Conservation (phyloP, 805 yeast genomes). For the Hanseniaspora taiwanica region DNA sequence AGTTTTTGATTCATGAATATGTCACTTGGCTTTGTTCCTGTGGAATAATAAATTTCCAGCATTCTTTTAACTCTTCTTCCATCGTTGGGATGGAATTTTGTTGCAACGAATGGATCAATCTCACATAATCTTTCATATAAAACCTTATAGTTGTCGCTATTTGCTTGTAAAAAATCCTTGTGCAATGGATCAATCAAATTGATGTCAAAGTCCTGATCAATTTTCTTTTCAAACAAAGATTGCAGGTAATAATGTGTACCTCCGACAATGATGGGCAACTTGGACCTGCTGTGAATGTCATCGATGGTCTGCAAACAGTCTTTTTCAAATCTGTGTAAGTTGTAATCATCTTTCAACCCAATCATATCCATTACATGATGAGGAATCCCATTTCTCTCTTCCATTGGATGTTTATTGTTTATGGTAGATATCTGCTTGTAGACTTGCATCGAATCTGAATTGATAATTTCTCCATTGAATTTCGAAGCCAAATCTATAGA, state of each 20-base stretch:
- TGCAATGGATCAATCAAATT: slow-evolving; percentile 23
- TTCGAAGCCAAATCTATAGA: slow-evolving; percentile 53
- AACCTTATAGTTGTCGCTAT: not conserved
- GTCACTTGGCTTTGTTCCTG: slow-evolving; percentile 58
- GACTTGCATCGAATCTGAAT: slow-evolving; percentile 97
- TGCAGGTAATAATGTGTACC: slow-evolving; percentile 94
- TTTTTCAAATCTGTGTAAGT: slow-evolving; percentile 59
- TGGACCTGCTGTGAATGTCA: slow-evolving; percentile 52
- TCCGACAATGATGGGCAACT: slow-evolving; percentile 80
- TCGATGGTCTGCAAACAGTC: slow-evolving; percentile 55
- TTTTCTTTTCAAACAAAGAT: slow-evolving; percentile 54
- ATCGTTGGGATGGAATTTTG: slow-evolving; percentile 88
- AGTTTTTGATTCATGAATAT: slow-evolving; percentile 54
- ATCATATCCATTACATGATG: slow-evolving; percentile 88
- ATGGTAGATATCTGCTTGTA: slow-evolving; percentile 60
- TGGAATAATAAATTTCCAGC: slow-evolving; percentile 58
- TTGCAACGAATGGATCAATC: slow-evolving; percentile 60
- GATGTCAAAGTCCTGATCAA: slow-evolving; percentile 23
- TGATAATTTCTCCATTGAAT: slow-evolving; percentile 78
- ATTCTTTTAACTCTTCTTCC: slow-evolving; percentile 66
- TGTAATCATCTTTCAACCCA: slow-evolving; percentile 68
- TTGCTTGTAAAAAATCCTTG: slow-evolving; percentile 11
- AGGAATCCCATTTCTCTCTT: slow-evolving; percentile 57
- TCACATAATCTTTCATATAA: slow-evolving; percentile 35
- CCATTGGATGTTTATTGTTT: slow-evolving; percentile 83